These are phyloP conservation scores for Deuterostichococcus epilithicus DNA, from an alignment of 139 green algal species.

Conservation along the genomic window DNA sequence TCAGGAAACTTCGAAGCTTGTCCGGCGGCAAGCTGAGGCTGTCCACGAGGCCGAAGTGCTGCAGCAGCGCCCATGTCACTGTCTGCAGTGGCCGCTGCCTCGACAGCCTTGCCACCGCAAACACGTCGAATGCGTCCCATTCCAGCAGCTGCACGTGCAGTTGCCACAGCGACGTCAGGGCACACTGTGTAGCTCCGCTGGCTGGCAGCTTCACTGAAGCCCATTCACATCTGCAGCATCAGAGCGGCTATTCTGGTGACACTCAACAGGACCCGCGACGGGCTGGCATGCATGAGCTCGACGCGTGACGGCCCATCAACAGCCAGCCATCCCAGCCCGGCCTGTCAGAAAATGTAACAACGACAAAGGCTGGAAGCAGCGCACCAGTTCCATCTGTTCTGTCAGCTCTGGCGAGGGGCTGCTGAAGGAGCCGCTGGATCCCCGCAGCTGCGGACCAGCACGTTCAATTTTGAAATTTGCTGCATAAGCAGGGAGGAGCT, in stretches of 20 bases:
- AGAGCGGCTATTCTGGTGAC: too few species aligned
- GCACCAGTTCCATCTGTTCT: conserved; percentile 9
- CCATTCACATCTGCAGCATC: too few species aligned
- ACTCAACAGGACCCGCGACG: too few species aligned
- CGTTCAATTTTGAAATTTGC: too few species aligned
- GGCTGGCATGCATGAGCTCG: not conserved
- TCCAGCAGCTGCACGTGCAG: conserved; percentile 33
- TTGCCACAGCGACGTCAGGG: not conserved
- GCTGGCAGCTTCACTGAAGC: not conserved
- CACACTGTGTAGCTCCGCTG: not conserved
- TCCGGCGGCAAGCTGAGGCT: conserved; percentile 33
- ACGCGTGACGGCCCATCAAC: not conserved
- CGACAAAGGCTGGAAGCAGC: not conserved
- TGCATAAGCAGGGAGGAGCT: too few species aligned
- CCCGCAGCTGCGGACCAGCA: too few species aligned
- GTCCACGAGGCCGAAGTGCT: conserved; percentile 29
- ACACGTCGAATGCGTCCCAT: conserved; percentile 63
- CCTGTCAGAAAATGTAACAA: not conserved
- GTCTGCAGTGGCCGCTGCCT: conserved; percentile 32
- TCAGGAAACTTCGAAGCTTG: conserved; percentile 33
- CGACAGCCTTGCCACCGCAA: conserved; percentile 32
- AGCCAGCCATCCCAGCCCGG: not conserved
- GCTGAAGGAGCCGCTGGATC: not conserved
- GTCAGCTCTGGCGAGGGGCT: not conserved
- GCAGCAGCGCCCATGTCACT: conserved; percentile 33